A percentile compares a stretch with the other conserved stretches of the same genome.
These are phyloP conservation scores for Emmonsiellopsis sp. DNA, from an alignment of 2,329 filamentous ascomycete species.

Conservation along the genomic window DNA sequence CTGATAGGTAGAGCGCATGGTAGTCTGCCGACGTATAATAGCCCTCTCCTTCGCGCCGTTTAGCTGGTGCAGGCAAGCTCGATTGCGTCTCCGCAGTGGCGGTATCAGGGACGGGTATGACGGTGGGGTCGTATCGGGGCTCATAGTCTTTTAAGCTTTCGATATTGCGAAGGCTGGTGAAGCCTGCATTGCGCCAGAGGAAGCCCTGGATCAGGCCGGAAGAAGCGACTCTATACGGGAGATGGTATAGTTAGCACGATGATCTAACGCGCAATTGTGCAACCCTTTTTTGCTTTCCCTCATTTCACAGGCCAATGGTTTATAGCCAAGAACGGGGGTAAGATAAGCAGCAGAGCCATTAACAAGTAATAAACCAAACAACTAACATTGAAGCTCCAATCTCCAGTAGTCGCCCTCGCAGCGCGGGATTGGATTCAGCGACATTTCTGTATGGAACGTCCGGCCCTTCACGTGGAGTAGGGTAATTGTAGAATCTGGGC, in stretches of 20 bases:
- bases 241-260: slow-evolving; percentile 3
- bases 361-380: neutral
- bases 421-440: slow-evolving; percentile 57
- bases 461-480: slow-evolving; percentile 31
- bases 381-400: slow-evolving; percentile 54
- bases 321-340: neutral
- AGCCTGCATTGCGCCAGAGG: slow-evolving; percentile 65
- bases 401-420: slow-evolving; percentile 57
- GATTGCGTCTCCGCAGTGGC: slow-evolving; percentile 11
- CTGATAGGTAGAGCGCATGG: slow-evolving; percentile 62
- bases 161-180: slow-evolving; percentile 48
- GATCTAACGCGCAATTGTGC: too few relatives aligned
- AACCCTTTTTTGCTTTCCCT: neutral
- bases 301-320: neutral
- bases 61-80: slow-evolving; percentile 20
- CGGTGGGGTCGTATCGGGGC: slow-evolving; percentile 49
- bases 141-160: slow-evolving; percentile 46
- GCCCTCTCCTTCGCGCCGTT: slow-evolving; percentile 24
- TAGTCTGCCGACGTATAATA: slow-evolving; percentile 71
- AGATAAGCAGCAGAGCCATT: neutral
- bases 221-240: slow-evolving; percentile 43
- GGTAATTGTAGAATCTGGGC: slow-evolving; percentile 26
- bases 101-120: slow-evolving; percentile 35
- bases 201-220: slow-evolving; percentile 53
- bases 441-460: slow-evolving; percentile 37